A percentile compares a stretch with the other conserved stretches of the same genome.
These are phyloP conservation scores for Xylaria sp. DNA, from an alignment of 2,329 filamentous ascomycete species.

Conservation along the genomic window DNA sequence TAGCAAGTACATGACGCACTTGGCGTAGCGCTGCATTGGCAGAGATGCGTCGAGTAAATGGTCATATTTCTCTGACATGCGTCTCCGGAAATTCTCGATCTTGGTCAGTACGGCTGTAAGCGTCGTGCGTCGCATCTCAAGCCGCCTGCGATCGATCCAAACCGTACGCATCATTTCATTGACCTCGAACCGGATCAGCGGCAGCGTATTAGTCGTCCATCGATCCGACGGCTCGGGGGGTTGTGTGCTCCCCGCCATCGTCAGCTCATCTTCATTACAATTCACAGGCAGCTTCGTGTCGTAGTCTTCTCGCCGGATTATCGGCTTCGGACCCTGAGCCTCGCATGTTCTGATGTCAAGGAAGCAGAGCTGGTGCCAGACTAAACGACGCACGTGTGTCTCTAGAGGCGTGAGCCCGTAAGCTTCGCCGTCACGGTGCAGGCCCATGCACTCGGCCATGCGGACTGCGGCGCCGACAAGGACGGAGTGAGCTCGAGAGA, in stretches of 20 bases:
- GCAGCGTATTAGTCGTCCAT: constrained; percentile 65
- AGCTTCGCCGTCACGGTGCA: constrained; percentile 64
- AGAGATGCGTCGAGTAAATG: constrained; percentile 54
- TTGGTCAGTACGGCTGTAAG: constrained; percentile 61
- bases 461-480: constrained; percentile 66
- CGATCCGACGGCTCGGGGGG: constrained; percentile 42
- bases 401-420: constrained; percentile 64
- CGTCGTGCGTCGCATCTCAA: constrained; percentile 56
- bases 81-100: constrained; percentile 61
- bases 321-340: constrained; percentile 64
- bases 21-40: constrained; percentile 59
- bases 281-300: constrained; percentile 69
- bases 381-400: constrained; percentile 62
- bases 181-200: constrained; percentile 65
- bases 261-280: constrained; percentile 61
- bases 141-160: constrained; percentile 62
- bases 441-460: constrained; percentile 71
- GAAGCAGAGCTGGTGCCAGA: constrained; percentile 76
- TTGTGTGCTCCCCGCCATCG: constrained; percentile 31
- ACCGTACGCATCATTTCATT: constrained; percentile 67
- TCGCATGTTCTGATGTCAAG: constrained; percentile 71
- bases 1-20: constrained; percentile 59
- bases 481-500: constrained; percentile 68
- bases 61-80: constrained; percentile 61
- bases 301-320: constrained; percentile 68